A percentile compares a stretch with the other conserved stretches of the same genome.
Evolutionary conservation across 2,329 filamentous ascomycete genomes (phyloP).

Genomic region (Penicillium sp.): DNA sequence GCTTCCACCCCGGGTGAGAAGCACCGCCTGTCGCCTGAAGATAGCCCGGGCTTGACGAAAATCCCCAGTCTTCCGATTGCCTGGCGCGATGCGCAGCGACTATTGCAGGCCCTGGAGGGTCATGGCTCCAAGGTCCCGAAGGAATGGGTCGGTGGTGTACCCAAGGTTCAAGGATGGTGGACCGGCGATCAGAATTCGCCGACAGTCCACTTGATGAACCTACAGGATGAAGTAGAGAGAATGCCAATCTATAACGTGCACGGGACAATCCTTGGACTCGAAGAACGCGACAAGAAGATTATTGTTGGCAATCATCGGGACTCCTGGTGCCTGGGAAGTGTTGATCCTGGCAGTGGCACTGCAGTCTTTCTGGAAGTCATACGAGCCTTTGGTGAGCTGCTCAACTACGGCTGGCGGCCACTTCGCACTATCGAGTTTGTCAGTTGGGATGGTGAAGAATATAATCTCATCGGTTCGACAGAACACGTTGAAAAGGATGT

Average conservation of each 20-base stretch:
- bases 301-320: constrained; percentile 94
- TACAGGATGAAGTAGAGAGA: constrained; percentile 78
- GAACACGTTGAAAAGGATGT: constrained; percentile 90
- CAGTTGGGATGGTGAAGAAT: constrained; percentile 92
- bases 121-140: constrained; percentile 68
- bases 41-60: constrained; percentile 71
- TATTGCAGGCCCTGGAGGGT: constrained; percentile 75
- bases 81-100: constrained; percentile 81
- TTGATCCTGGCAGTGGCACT: constrained; percentile 83
- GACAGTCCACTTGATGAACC: constrained; percentile 76
- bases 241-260: constrained; percentile 93
- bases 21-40: constrained; percentile 66
- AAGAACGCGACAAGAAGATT: constrained; percentile 79
- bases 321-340: constrained; percentile 85
- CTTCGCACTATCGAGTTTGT: constrained; percentile 95
- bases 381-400: constrained; percentile 78
- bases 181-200: constrained; percentile 76
- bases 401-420: constrained; percentile 79
- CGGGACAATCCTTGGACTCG: constrained; percentile 78
- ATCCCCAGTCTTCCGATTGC: constrained; percentile 90
- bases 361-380: constrained; percentile 89
- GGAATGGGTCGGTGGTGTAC: constrained; percentile 76
- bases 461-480: constrained; percentile 90
- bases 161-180: constrained; percentile 77
- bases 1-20: constrained; percentile 54